Base-by-base conservation (phyloP, 148 eudicot species). In the Talinum fruticosum region DNA sequence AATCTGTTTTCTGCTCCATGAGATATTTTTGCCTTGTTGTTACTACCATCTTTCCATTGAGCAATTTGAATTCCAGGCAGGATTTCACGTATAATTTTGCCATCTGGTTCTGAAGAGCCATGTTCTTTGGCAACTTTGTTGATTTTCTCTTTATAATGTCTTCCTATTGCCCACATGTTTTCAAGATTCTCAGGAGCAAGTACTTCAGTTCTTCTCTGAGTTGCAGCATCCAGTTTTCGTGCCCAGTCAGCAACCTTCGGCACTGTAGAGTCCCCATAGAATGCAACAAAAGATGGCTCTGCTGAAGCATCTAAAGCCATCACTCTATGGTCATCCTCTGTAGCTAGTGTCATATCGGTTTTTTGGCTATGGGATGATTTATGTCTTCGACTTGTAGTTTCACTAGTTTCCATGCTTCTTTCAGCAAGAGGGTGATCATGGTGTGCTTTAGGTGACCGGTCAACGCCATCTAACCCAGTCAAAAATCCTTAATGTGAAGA, bases 171-270 rank as follows among this genome's bases (percentile, higher is more conserved):
- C 99, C 97, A 93, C 97, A 93, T 87, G 83, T 91, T 96, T 72
- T 96, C 99, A 65, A 96, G 97, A 89, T 93, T 96, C 80, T 96
- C 99, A 81, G 99, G 97, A 86, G 88, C 90, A 78, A 96, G 90
- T 77, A 96, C 93, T 88, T 96, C 99, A 35, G 92, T 86, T 83
- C 99, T 89, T 84, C 97, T 88, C 85, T 93, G 97, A 38, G 94
- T 88, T 84, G 99, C 97, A 76, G 97, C 99, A 78, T 93, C 97
- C 75, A 93, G 84, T 53, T 84, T 85, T 74, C 93, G 84, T 10
- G 95, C 97, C 99, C 97, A 96, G 74, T 89, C 97, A 76, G 90
- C 64, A n/a, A 57, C 78, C 57, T 82, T 86, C 35, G 88, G 82
- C 26, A 91, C 91, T 76, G 75, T 49, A 41, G 83, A 36, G 71